Percentiles rank a stretch among this genome's conserved stretches.
Conservation (phyloP, 2,329 filamentous ascomycete species). For the Fusarium napiforme region DNA sequence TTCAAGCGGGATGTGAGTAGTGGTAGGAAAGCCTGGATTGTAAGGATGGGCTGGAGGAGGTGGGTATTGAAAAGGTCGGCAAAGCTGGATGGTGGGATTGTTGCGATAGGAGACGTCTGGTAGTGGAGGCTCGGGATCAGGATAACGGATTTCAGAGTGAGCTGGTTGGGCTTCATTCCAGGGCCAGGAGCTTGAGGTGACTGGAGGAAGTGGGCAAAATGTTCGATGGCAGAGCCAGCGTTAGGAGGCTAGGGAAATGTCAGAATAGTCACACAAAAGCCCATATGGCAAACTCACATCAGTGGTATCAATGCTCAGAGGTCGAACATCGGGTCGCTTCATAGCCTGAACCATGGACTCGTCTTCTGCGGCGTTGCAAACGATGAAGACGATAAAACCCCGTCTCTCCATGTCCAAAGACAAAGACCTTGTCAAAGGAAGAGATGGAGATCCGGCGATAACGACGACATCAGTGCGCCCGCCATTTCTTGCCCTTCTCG, state of each 20-base stretch:
- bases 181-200: constrained; percentile 80
- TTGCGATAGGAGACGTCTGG: constrained; percentile 84
- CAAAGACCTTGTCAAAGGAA: constrained; percentile 85
- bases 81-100: constrained; percentile 84
- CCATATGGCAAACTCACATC: constrained; percentile 65
- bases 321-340: constrained; percentile 82
- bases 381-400: constrained; percentile 93
- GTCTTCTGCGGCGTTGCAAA: constrained; percentile 86
- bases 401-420: constrained; percentile 88
- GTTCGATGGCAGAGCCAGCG: constrained; percentile 75
- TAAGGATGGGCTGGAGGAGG: constrained; percentile 87
- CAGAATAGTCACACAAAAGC: neutral
- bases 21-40: constrained; percentile 88
- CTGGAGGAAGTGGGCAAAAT: constrained; percentile 77
- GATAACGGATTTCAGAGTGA: constrained; percentile 82
- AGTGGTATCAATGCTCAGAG: constrained; percentile 84
- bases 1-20: constrained; percentile 73
- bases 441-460: constrained; percentile 85
- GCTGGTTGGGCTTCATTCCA: constrained; percentile 78
- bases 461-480: constrained; percentile 88
- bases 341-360: constrained; percentile 81
- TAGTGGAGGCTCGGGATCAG: constrained; percentile 85
- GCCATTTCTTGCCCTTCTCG: constrained; percentile 82
- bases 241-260: constrained; percentile 67
- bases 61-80: constrained; percentile 93